Conservation (phyloP, 2,329 filamentous ascomycete species). For the Fusarium verticillioides region DNA sequence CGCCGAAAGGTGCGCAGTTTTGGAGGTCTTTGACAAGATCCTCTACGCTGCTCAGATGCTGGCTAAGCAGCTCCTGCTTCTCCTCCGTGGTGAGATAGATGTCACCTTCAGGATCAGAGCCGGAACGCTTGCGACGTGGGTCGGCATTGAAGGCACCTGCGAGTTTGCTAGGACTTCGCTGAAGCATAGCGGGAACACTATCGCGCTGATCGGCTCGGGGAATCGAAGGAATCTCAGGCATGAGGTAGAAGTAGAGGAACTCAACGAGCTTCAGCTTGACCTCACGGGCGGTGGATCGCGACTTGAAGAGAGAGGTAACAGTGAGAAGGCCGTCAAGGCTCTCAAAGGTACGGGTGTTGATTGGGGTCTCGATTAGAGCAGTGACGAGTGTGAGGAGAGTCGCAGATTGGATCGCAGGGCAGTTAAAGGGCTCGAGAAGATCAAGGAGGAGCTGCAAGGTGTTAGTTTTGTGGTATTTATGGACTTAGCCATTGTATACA, state of each 20-base stretch:
- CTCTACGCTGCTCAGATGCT: constrained; percentile 84
- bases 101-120: constrained; percentile 54
- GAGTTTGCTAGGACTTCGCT: constrained; percentile 76
- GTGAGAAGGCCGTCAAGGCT: constrained; percentile 90
- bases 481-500: constrained; percentile 43
- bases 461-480: constrained; percentile 18
- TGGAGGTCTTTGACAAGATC: constrained; percentile 86
- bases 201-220: constrained; percentile 59
- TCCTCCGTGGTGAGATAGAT: constrained; percentile 73
- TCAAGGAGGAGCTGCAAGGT: constrained; percentile 79
- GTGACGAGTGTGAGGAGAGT: constrained; percentile 91
- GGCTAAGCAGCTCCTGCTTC: constrained; percentile 82
- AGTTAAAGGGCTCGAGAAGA: constrained; percentile 91
- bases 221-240: constrained; percentile 81
- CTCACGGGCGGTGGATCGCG: constrained; percentile 82
- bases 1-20: constrained; percentile 80
- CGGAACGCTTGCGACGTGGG: constrained; percentile 48
- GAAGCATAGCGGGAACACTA: constrained; percentile 64
- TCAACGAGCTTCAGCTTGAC: constrained; percentile 97
- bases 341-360: constrained; percentile 93
- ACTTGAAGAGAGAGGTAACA: constrained; percentile 92
- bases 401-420: constrained; percentile 89
- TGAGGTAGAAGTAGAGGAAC: constrained; percentile 98
- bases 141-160: constrained; percentile 63
- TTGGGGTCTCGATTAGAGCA: constrained; percentile 84